Evolutionary conservation across 257 asterid species (phyloP).

Genomic region (Jacaranda mimosifolia): DNA sequence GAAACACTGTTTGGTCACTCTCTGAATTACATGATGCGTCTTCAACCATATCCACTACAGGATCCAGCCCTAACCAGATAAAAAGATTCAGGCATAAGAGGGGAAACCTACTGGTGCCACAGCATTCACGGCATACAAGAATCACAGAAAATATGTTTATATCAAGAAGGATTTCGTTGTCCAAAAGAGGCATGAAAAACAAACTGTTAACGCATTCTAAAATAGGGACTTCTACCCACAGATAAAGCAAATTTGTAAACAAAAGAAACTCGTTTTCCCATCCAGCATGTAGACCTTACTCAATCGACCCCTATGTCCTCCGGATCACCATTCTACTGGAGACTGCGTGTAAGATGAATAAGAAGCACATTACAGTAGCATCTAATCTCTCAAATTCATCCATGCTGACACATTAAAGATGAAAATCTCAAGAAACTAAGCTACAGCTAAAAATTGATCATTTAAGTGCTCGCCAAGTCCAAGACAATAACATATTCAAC

Average conservation of each 20-base stretch:
- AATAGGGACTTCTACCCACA: no score
- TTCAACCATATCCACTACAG: constrained; percentile 49
- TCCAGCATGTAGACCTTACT: not conserved
- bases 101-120: not conserved
- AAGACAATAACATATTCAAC: constrained; percentile 6
- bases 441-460: constrained; percentile 1
- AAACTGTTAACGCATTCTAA: not conserved
- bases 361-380: not conserved
- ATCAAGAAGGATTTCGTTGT: not conserved
- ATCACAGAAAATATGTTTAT: not conserved
- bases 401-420: constrained; percentile 4
- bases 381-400: not conserved
- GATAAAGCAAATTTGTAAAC: not conserved
- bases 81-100: constrained; percentile 20
- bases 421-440: constrained; percentile 14
- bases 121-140: not conserved
- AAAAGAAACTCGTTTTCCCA: not conserved
- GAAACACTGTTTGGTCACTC: constrained; percentile 25
- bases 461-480: constrained; percentile 20
- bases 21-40: constrained; percentile 31
- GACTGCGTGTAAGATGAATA: not conserved
- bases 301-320: not conserved
- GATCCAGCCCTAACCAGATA: constrained; percentile 52
- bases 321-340: not conserved
- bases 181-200: not conserved